Conservation (phyloP, 306 rosid species). For the Cicer bijugum region DNA sequence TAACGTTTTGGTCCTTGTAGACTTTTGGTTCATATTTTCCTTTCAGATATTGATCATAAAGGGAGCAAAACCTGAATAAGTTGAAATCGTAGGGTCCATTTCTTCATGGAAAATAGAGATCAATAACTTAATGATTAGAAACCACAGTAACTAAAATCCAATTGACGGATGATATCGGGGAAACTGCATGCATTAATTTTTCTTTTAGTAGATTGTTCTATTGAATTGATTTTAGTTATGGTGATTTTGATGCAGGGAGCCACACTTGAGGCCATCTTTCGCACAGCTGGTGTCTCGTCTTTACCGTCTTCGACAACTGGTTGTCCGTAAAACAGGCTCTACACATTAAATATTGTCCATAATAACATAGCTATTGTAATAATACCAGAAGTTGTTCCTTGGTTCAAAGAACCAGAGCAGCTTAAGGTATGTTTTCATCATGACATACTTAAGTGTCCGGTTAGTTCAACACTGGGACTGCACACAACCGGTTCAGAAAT, state of each 20-base stretch:
- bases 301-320: constrained; percentile 61
- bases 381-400: constrained; percentile 56
- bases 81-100: not conserved
- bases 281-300: constrained; percentile 77
- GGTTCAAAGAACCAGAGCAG: constrained; percentile 81
- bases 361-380: constrained; percentile 50
- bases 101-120: not conserved
- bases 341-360: constrained; percentile 50
- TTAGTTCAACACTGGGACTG: constrained; percentile 80
- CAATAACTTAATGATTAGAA: not conserved
- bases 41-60: not conserved
- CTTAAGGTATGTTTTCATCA: constrained; percentile 44
- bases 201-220: not conserved
- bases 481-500: constrained; percentile 56
- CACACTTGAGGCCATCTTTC: constrained; percentile 93
- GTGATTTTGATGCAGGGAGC: constrained; percentile 72
- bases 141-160: not conserved
- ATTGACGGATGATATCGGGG: not conserved
- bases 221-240: constrained; percentile 22
- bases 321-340: constrained; percentile 53
- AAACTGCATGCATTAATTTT: not conserved
- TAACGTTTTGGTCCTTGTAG: not conserved
- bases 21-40: not conserved
- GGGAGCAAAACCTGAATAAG: not conserved
- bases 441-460: constrained; percentile 57